These are phyloP conservation scores for Pichia sp. DNA, from an alignment of 1,139 yeast species.

Conservation along the genomic window DNA sequence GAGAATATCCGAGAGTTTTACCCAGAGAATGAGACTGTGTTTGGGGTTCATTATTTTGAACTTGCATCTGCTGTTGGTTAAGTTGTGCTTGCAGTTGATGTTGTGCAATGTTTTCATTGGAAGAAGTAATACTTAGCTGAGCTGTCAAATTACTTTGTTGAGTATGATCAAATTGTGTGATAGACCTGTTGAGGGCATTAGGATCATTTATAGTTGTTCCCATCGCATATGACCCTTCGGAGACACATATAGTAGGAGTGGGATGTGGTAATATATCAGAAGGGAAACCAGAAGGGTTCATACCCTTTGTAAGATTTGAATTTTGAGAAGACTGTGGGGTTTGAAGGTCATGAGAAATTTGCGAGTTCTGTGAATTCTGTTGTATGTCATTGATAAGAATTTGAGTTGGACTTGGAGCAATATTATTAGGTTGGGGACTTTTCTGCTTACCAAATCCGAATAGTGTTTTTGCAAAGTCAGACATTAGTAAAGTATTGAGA, in stretches of 20 bases:
- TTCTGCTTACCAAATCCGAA: slow-evolving; percentile 42
- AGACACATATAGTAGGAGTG: slow-evolving; percentile 62
- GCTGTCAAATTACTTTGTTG: slow-evolving; percentile 24
- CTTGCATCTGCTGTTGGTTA: background rate
- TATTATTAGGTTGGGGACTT: slow-evolving; percentile 1
- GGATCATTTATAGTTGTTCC: slow-evolving; percentile 51
- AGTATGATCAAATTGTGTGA: slow-evolving; percentile 23
- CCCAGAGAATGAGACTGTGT: background rate
- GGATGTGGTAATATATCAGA: slow-evolving; percentile 33
- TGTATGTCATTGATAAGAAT: background rate
- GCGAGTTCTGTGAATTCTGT: slow-evolving; percentile 2
- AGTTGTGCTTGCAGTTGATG: slow-evolving; percentile 23
- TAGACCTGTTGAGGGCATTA: slow-evolving; percentile 23
- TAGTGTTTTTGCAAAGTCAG: slow-evolving; percentile 56
- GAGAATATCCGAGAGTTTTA: slow-evolving; percentile 10
- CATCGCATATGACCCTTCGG: slow-evolving; percentile 55
- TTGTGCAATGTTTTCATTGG: slow-evolving; percentile 5
- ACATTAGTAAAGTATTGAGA: slow-evolving; percentile 35
- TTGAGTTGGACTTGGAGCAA: slow-evolving; percentile 1
- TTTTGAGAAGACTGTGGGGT: background rate
- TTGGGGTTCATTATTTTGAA: background rate
- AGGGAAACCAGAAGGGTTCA: slow-evolving; percentile 23
- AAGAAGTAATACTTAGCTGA: slow-evolving; percentile 15
- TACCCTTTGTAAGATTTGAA: slow-evolving; percentile 10
- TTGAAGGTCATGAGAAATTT: background rate